Base-by-base conservation (phyloP, 2,329 filamentous ascomycete species). In the Xylariaceae sp. region DNA sequence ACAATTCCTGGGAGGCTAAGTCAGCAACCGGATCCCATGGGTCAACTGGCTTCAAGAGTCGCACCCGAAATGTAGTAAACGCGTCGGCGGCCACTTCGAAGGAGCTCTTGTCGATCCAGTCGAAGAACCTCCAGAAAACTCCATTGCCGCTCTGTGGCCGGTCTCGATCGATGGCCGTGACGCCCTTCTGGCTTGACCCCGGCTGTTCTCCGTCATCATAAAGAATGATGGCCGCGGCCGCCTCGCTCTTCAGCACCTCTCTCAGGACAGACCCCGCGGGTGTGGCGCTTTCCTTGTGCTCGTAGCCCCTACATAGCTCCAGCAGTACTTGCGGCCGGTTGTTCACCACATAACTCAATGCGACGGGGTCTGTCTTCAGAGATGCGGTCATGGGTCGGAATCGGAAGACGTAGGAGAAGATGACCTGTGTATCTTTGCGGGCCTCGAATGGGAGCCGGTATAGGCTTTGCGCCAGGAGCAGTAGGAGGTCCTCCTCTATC, bases 21-120 rank as follows among this genome's bases (percentile, higher is more conserved):
- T 50, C 45, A 45, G 49, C 32, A 14, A 9, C 4, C 27, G 18
- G 13, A n/a, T 10, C 8, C 16, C 23, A 19, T 6, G 32, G 13
- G 15, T 5, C 5, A 19, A 11, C 19, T 13, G 13, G n/a, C n/a
- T n/a, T n/a, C n/a, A n/a, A n/a, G 15, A n/a, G 19, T 21, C 13
- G 34, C 72, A 94, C 86, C 58, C 90, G 76, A 61, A 98, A 98
- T 4, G 90, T 96, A 38, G 89, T 94, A 59, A 98, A 98, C 2
- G 92, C 90, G 67, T 98, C 92, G 19, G 92, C 90, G 50, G 88
- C 89, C 45, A 96, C 86, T 65, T 98, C 92, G 53, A 98, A 98
- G 19, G 84, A 89, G 48, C 88, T 87, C 61, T 87, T 87, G 63
- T 96, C 89, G 51, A 98, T 94, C 87, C 90, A 98, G 41, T 83